These are phyloP conservation scores for Verticillium nonalfalfae DNA, from an alignment of 2,329 filamentous ascomycete species.

Conservation along the genomic window DNA sequence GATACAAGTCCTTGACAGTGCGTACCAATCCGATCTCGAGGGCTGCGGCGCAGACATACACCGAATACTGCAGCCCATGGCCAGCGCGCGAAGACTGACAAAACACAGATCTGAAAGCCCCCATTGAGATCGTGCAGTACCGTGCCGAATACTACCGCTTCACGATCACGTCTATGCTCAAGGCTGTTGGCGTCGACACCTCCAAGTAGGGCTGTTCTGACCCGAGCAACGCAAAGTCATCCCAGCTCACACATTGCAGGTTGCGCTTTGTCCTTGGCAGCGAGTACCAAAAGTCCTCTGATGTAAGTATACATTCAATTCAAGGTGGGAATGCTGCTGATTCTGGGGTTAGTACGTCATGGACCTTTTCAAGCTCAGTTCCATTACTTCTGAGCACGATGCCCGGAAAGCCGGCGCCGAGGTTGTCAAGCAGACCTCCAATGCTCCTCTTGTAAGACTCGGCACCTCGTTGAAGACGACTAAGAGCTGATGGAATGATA, in stretches of 20 bases:
- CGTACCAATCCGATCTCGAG: not conserved
- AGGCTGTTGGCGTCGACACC: constrained; percentile 72
- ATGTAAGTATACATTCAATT: constrained; percentile 16
- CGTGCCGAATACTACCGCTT: constrained; percentile 79
- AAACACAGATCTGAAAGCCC: constrained; percentile 64
- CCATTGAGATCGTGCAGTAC: constrained; percentile 77
- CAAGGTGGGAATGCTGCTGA: not conserved
- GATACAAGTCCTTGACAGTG: constrained; percentile 51
- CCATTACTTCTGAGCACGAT: constrained; percentile 68
- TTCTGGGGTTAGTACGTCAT: constrained; percentile 42
- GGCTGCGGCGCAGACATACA: not conserved
- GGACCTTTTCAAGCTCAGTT: constrained; percentile 76
- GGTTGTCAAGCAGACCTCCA: constrained; percentile 85
- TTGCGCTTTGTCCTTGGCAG: constrained; percentile 81
- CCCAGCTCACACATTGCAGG: constrained; percentile 2
- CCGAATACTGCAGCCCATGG: not conserved
- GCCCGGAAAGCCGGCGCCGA: constrained; percentile 89
- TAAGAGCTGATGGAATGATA: constrained; percentile 43
- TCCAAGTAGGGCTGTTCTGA: constrained; percentile 37
- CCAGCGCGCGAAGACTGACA: not conserved
- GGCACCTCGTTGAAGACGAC: not conserved
- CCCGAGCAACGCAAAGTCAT: not conserved
- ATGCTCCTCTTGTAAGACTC: constrained; percentile 49
- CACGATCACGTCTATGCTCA: constrained; percentile 67
- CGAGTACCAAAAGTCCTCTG: constrained; percentile 66